Evolutionary conservation across 306 rosid species (phyloP), one percentile per base, ranked within the genome.

Genomic region (Quercus dentata): DNA sequence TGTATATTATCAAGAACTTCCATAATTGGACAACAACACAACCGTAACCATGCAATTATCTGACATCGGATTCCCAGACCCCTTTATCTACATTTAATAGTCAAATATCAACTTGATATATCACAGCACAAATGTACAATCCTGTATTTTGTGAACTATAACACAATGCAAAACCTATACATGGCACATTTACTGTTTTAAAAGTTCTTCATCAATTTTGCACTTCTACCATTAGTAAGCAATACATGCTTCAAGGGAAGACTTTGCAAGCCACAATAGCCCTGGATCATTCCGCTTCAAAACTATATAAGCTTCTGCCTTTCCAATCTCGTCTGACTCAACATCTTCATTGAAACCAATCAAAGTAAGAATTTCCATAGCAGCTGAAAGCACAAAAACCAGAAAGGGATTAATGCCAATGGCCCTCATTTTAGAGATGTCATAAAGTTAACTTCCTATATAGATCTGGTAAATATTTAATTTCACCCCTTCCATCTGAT

Each of bases 251-350:
- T 95, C 97, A 6, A 95, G 88, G 80, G 88, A 85, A 76, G 97
- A 89, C 87, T 95, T 93, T 75, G 98, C 99, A 76, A 93, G 93
- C 99, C 99, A 95, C 86, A 95, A 79, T 73, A 95, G 81, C 65
- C 93, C 98, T 1, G 94, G 99, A 86, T 95, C 99, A 71, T 95
- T 85, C 75, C 97, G 84, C 88, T 91, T 91, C 90, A 95, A 82
- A 88, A 91, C 96, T 19, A 95, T 83, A 76, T 91, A 91, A 17
- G 92, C 86, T 83, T 95, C 95, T 46, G 87, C 61, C 69, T 79
- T 91, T 65, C 99, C 98, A 49, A 90, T 64, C 84, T 91, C 90
- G 51, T 90, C 89, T 61, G 78, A 68, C 75, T 87, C 65, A 3
- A 89, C 84, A 80, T 88, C 97, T 84, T 95, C 99, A 6, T 82